phyloP scores from a whole-genome alignment of 2,329 filamentous ascomycete genomes.

The Aspergillus ochraceoroseus region DNA sequence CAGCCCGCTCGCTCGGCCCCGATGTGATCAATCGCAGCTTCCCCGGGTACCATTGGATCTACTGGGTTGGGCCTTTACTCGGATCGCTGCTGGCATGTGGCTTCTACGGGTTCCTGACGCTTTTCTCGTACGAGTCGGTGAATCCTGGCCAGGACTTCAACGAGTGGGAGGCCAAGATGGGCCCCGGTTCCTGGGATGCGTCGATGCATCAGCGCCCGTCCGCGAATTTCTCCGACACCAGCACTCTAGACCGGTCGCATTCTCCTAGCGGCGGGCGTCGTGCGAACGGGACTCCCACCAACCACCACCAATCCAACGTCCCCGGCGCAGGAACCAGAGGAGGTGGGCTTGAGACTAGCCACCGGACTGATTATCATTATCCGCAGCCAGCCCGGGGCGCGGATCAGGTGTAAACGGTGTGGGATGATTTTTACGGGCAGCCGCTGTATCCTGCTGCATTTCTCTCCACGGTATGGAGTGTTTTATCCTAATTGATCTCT shows the following conservation, averaged over 20 bases:
- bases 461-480: no score
- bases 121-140: conserved; percentile 42
- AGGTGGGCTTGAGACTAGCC: no score
- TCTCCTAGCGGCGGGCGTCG: conserved; percentile 8
- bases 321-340: no score
- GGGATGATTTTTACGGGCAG: no score
- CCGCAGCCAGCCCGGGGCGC: no score
- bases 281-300: neutral
- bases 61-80: conserved; percentile 47
- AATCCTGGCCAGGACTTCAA: conserved; percentile 55
- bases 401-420: no score
- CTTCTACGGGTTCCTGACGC: conserved; percentile 49
- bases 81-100: conserved; percentile 47
- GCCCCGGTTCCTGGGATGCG: conserved; percentile 20
- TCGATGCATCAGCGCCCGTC: conserved; percentile 19
- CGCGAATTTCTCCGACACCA: conserved; percentile 13
- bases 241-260: conserved; percentile 11
- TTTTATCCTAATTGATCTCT: no score
- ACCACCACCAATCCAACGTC: no score
- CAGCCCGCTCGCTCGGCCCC: conserved; percentile 47
- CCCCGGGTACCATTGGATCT: conserved; percentile 49
- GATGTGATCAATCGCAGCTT: conserved; percentile 45
- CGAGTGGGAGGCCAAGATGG: conserved; percentile 29
- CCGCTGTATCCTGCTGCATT: no score
- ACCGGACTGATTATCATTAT: no score